Evolutionary conservation across 225 moss, liverwort and hornwort species (phyloP), one percentile per base, ranked within the genome.

Genomic region (Sphagnum contortum): DNA sequence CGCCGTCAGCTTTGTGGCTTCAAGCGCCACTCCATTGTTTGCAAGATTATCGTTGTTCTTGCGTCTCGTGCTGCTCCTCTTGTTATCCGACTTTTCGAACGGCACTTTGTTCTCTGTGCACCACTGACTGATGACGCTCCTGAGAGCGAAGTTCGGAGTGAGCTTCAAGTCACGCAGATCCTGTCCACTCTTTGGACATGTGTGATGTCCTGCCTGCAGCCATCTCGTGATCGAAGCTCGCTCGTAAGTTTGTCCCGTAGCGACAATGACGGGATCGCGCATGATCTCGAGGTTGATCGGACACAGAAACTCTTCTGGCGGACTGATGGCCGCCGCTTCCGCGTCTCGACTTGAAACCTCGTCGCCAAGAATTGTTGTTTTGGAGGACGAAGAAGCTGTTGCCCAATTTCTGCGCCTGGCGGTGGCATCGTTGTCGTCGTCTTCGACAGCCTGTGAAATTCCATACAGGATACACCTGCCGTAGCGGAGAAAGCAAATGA

Each of bases 181-280:
- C 77, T 86, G 89, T 10, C 89, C 80, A 57, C 80, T 89, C 62
- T 89, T 89, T 9, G 89, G 89, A 66, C 89, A 89, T 12, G 89
- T 86, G 6, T 70, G 74, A 12, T 89, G 80, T 49, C 83, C 89
- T 44, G 85, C 89, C 51, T 86, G 86, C 6, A 89, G 77, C 89
- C 89, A 89, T 52, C 75, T 72, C 11, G 71, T 75, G 46, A 89
- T 89, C 12, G 85, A 89, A 2, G 66, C 70, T 6, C 89, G 86
- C 51, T 89, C 89, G 48, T 86, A 89, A 0, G 89, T 89, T 72
- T 84, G 89, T 9, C 86, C 89, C 11, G 86, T 81, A 4, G 89
- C 79, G 50, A 89, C 89, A 62, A 83, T 83, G 67, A 89, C 89
- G 6, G 89, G 89, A 49, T 89, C 89, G 11, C 86, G 78, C 86